A percentile compares a stretch with the other conserved stretches of the same genome.
Evolutionary conservation across 2,329 filamentous ascomycete genomes (phyloP).

Genomic region (Diaporthe humulicola): DNA sequence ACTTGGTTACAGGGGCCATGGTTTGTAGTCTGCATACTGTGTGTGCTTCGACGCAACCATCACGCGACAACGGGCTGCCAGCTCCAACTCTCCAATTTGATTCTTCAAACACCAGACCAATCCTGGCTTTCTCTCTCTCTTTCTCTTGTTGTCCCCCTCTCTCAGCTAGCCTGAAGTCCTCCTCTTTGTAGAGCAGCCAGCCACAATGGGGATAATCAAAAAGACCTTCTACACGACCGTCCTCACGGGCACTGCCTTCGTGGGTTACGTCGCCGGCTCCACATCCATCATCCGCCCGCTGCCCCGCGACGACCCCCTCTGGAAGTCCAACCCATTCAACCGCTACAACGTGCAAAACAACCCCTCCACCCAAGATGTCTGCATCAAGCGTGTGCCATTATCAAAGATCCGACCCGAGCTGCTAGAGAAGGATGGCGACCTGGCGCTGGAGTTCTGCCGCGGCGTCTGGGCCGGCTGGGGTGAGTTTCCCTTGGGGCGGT

Average conservation of each 20-base stretch:
- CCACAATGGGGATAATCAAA: conserved; percentile 66
- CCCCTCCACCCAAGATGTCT: conserved; percentile 74
- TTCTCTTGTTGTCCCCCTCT: not conserved
- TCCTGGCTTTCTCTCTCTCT: not conserved
- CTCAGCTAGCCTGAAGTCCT: not conserved
- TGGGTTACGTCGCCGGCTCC: conserved; percentile 65
- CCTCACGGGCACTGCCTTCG: conserved; percentile 64
- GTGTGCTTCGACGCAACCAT: conserved; percentile 13
- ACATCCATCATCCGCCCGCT: conserved; percentile 71
- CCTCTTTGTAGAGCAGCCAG: not conserved
- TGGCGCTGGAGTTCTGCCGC: conserved; percentile 76
- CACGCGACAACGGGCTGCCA: not conserved
- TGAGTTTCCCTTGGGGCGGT: conserved; percentile 52
- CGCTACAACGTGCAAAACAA: conserved; percentile 74
- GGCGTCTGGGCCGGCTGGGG: conserved; percentile 77
- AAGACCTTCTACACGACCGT: conserved; percentile 60
- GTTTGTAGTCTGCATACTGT: conserved; percentile 5
- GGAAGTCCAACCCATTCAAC: conserved; percentile 67
- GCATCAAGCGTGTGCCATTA: conserved; percentile 73
- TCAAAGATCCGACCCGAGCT: conserved; percentile 75
- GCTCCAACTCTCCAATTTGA: not conserved
- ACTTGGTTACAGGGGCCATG: not conserved
- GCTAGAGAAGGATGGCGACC: conserved; percentile 68
- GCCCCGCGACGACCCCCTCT: conserved; percentile 71
- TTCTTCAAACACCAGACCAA: not conserved